Evolutionary conservation across 176 grass and related monocot genomes (phyloP).

Genomic region (Echinochloa phyllopogon): DNA sequence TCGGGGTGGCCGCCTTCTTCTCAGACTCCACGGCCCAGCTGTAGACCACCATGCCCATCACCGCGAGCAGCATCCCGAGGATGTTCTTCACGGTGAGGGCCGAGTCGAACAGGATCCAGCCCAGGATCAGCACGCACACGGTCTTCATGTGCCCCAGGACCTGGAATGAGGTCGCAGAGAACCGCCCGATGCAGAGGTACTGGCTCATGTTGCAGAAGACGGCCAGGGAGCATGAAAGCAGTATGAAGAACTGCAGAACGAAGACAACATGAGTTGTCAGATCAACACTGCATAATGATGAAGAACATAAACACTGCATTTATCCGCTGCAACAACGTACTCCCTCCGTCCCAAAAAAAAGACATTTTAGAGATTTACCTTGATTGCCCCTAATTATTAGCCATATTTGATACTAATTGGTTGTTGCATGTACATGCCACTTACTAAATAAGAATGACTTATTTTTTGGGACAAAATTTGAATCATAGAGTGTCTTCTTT

Average conservation of each 20-base stretch:
- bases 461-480: too few relatives aligned
- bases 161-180: conserved; percentile 91
- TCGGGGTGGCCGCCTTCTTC: conserved; percentile 50
- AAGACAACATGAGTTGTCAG: conserved; percentile 18
- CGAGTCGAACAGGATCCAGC: conserved; percentile 91
- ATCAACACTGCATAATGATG: conserved; percentile 22
- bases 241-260: conserved; percentile 77
- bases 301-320: not conserved
- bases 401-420: too few relatives aligned
- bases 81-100: conserved; percentile 87
- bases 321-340: not conserved
- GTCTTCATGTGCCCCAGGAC: conserved; percentile 96
- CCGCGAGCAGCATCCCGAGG: conserved; percentile 81
- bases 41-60: conserved; percentile 90
- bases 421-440: too few relatives aligned
- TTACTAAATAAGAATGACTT: too few relatives aligned
- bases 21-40: conserved; percentile 80
- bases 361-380: too few relatives aligned
- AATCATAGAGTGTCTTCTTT: too few relatives aligned
- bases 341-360: too few relatives aligned
- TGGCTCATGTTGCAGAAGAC: conserved; percentile 98
- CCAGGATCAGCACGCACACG: conserved; percentile 79
- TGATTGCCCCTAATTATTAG: too few relatives aligned
- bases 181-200: conserved; percentile 92
- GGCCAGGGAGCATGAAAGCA: conserved; percentile 81